phyloP scores from a whole-genome alignment of 192 early-diverging fungal species.

The Coemansia sp. region DNA sequence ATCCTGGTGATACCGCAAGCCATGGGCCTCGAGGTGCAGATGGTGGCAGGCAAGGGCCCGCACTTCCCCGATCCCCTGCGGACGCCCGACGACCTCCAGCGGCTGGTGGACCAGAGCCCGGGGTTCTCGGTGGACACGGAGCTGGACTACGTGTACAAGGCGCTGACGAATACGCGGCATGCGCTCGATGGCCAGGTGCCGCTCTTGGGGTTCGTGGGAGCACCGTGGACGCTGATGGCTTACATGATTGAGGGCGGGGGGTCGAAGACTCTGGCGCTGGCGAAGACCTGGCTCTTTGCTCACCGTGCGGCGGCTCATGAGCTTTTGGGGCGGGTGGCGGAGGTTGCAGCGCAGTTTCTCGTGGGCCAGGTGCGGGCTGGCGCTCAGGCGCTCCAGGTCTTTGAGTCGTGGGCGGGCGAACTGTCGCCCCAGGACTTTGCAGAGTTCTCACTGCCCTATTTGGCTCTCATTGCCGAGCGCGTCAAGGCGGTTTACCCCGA shows the following conservation, averaged over 20 bases:
- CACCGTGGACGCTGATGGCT: slow-evolving; percentile 98
- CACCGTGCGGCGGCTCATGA: slow-evolving; percentile 71
- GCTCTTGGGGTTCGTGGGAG: slow-evolving; percentile 93
- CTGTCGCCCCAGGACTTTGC: slow-evolving; percentile 78
- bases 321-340: slow-evolving; percentile 78
- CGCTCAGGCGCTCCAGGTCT: slow-evolving; percentile 96
- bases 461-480: slow-evolving; percentile 71
- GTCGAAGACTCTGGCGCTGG: slow-evolving; percentile 83
- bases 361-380: slow-evolving; percentile 94
- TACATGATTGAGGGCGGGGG: slow-evolving; percentile 99
- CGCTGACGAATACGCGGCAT: slow-evolving; percentile 89
- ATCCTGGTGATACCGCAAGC: slow-evolving; percentile 98
- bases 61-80: slow-evolving; percentile 82
- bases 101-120: slow-evolving; percentile 62
- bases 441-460: slow-evolving; percentile 86
- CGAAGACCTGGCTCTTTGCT: slow-evolving; percentile 88
- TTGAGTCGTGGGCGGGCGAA: slow-evolving; percentile 97
- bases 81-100: slow-evolving; percentile 65
- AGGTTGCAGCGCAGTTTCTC: slow-evolving; percentile 82
- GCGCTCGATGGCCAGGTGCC: slow-evolving; percentile 82
- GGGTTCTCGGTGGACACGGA: slow-evolving; percentile 62
- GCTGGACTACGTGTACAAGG: slow-evolving; percentile 89
- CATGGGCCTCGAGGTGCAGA: slow-evolving; percentile 90
- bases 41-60: slow-evolving; percentile 89
- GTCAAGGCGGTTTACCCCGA: slow-evolving; percentile 64